Evolutionary conservation across 2,329 filamentous ascomycete species (phyloP).

Genomic region (Neonectria faginata): DNA sequence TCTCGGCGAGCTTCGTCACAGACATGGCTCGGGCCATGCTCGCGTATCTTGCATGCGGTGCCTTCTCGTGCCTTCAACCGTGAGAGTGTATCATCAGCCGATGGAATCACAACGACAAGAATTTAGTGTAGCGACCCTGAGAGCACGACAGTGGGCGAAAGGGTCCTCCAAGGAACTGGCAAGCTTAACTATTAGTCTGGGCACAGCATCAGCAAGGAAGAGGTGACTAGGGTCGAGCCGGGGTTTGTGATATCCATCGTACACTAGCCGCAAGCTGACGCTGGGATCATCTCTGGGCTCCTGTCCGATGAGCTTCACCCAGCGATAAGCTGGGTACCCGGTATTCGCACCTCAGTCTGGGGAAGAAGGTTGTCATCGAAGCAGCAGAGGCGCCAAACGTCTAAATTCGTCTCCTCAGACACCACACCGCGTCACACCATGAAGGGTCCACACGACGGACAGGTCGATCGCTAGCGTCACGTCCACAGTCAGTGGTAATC

Average conservation of each 20-base stretch:
- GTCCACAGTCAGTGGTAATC: constrained; percentile 17
- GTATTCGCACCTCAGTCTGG: constrained; percentile 38
- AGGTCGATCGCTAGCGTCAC: constrained; percentile 29
- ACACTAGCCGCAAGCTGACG: constrained; percentile 39
- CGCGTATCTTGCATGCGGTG: constrained; percentile 26
- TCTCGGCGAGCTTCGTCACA: constrained; percentile 39
- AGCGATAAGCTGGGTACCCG: constrained; percentile 34
- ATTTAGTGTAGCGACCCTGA: constrained; percentile 13
- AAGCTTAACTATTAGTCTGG: neutral
- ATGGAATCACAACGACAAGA: neutral
- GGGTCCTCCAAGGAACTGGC: neutral
- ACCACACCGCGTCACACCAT: constrained; percentile 33
- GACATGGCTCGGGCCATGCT: constrained; percentile 30
- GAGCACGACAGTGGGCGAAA: constrained; percentile 2
- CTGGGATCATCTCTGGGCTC: constrained; percentile 28
- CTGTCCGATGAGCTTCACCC: constrained; percentile 32
- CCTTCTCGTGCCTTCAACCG: constrained; percentile 8
- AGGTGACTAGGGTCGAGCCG: constrained; percentile 29
- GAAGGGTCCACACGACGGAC: constrained; percentile 21
- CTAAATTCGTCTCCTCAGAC: constrained; percentile 32
- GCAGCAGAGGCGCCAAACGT: constrained; percentile 24
- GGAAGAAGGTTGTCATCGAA: constrained; percentile 31
- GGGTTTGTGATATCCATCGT: constrained; percentile 35
- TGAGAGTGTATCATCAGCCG: constrained; percentile 7
- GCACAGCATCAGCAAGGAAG: constrained; percentile 21